These are phyloP conservation scores for Nelumbo lutea DNA, from an alignment of 164 flowering plant genomes.

Conservation along the genomic window DNA sequence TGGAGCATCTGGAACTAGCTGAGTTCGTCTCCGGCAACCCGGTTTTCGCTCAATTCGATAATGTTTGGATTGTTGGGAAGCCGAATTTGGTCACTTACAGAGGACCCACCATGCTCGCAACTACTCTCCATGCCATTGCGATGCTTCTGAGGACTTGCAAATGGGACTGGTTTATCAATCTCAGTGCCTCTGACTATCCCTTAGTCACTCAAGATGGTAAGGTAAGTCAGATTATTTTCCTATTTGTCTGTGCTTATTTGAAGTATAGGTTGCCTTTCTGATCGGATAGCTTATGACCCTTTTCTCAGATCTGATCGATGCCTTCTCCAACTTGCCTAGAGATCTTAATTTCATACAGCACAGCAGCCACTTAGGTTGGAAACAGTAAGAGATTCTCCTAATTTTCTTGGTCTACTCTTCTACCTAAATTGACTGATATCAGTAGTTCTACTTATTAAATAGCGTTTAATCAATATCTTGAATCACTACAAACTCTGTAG, in stretches of 20 bases:
- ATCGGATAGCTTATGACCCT: conserved; percentile 1
- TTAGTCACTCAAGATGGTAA: conserved; percentile 96
- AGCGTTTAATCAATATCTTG: background rate
- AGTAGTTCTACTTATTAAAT: background rate
- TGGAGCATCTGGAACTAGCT: conserved; percentile 49
- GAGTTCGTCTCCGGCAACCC: conserved; percentile 40
- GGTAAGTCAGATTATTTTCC: conserved; percentile 47
- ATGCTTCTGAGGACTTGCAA: conserved; percentile 56
- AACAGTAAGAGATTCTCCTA: conserved; percentile 47
- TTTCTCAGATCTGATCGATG: conserved; percentile 72
- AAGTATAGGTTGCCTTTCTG: conserved; percentile 3
- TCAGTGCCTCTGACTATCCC: conserved; percentile 95
- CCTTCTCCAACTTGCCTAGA: conserved; percentile 73
- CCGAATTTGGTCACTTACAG: conserved; percentile 84
- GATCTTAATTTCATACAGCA: conserved; percentile 88
- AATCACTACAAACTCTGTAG: conserved; percentile 30
- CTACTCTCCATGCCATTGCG: conserved; percentile 81
- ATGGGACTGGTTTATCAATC: conserved; percentile 99
- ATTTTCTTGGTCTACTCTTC: background rate
- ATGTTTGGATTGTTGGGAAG: conserved; percentile 75
- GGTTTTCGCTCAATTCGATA: conserved; percentile 45
- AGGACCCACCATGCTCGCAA: conserved; percentile 91
- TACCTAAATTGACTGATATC: background rate
- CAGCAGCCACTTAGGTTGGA: conserved; percentile 80
- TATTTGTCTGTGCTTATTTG: background rate